phyloP scores from a whole-genome alignment of 2,329 filamentous ascomycete species.

The Alternaria tenuissima region DNA sequence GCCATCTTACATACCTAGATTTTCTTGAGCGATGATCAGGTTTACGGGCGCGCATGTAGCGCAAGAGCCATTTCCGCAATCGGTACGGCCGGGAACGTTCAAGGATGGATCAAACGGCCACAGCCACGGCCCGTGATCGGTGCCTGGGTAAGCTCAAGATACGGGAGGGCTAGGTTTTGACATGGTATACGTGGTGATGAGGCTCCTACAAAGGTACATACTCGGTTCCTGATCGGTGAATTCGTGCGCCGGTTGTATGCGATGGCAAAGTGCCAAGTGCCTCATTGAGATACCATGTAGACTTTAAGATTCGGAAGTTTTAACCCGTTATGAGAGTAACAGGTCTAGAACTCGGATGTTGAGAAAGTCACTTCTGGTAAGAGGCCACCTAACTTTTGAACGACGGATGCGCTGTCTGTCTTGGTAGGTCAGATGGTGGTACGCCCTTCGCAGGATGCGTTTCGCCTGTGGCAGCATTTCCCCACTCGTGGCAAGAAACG shows the following conservation, averaged over 20 bases:
- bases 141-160: constrained; percentile 6
- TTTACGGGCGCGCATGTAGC: not conserved
- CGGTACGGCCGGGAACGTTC: constrained; percentile 22
- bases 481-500: not conserved
- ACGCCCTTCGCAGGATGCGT: not conserved
- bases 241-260: constrained; percentile 8
- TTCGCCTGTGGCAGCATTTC: not conserved
- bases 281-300: not conserved
- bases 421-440: not conserved
- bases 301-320: not conserved
- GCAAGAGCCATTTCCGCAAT: constrained; percentile 15
- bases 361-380: constrained; percentile 3
- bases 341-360: not conserved
- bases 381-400: not conserved
- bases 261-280: not conserved
- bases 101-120: constrained; percentile 23
- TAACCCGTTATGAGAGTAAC: not conserved
- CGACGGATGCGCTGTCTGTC: not conserved
- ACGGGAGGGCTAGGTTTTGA: not conserved
- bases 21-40: not conserved
- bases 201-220: not conserved
- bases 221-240: constrained; percentile 13
- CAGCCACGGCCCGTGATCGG: constrained; percentile 33
- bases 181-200: not conserved
- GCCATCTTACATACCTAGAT: not conserved